Evolutionary conservation across 106 monocot genomes (phyloP), one percentile per base, ranked within the genome.

Genomic region (Vanilla planifolia): DNA sequence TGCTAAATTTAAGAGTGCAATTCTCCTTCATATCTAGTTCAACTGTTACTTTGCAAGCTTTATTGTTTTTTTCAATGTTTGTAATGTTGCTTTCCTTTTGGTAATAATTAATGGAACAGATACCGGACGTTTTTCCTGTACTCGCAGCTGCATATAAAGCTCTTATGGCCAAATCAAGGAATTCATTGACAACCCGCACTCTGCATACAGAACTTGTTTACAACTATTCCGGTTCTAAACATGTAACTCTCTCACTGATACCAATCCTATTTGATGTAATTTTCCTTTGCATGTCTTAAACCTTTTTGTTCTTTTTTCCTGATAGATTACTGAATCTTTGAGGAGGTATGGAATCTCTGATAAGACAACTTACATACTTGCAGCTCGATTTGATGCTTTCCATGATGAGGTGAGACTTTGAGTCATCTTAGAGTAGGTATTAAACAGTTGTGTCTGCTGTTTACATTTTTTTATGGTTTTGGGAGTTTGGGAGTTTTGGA

Each of bases 121-220:
- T 95, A 70, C 84, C 90, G 30, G 83, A 90, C 75, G 75, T 95
- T 64, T 95, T 95, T 51, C 95, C 95, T 24, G 71, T 95, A 42
- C 69, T 95, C 28, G 90, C 68, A 34, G 95, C 95, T 59, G 95
- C 95, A 28, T 83, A 86, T 48, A 95, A 90, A 56, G 83, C 86
- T 59, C 59, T 90, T 43, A 14, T 90, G 30, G 70, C 83, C 29
- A 83, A 90, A 71, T 76, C 80, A 58, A 89, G 86, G 37, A 90
- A 74, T 19, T 73, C 86, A 35, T 73, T 95, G 39, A 84, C 67
- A 43, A 90, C 95, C 33, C 89, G 83, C 0, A 90, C 86, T 47
- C 77, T 95, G 55, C 90, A 95, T 67, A 86, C 95, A 1, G 95
- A 95, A 64, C 86, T 95, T 60, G 86, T 95, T 68, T 89, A 89